Evolutionary conservation across 257 asterid genomes (phyloP).

Genomic region (Salvia splendens): DNA sequence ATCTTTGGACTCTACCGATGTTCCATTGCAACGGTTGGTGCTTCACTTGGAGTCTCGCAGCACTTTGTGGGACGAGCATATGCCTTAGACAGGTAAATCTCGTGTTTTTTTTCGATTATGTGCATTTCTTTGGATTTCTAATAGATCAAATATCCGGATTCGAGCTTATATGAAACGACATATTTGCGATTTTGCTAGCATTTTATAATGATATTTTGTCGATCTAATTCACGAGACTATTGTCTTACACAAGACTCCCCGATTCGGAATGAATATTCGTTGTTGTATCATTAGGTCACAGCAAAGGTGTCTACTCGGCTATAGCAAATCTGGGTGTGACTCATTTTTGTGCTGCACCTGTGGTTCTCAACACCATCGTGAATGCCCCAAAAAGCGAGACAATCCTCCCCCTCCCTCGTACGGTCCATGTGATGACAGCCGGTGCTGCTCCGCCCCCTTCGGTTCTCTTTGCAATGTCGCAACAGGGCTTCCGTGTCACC

Average conservation of each 20-base stretch:
- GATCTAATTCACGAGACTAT: no score
- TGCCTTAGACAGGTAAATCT: slow-evolving; percentile 86
- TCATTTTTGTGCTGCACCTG: slow-evolving; percentile 98
- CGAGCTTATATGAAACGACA: no score
- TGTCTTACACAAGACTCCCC: no score
- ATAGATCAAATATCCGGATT: no score
- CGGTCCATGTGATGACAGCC: slow-evolving; percentile 86
- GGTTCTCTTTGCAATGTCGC: slow-evolving; percentile 70
- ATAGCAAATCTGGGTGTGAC: slow-evolving; percentile 77
- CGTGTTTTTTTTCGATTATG: neutral
- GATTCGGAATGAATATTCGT: slow-evolving; percentile 33
- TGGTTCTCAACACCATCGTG: slow-evolving; percentile 79
- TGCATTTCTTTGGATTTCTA: no score
- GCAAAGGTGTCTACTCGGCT: slow-evolving; percentile 87
- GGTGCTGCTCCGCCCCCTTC: slow-evolving; percentile 98
- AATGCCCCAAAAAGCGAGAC: slow-evolving; percentile 66
- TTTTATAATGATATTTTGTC: no score
- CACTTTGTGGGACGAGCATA: slow-evolving; percentile 79
- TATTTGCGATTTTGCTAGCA: no score
- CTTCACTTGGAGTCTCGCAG: slow-evolving; percentile 88
- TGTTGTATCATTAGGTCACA: slow-evolving; percentile 55
- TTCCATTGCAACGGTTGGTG: slow-evolving; percentile 99
- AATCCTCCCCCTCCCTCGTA: slow-evolving; percentile 77
- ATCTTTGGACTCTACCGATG: slow-evolving; percentile 94
- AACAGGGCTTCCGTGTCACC: slow-evolving; percentile 73